A percentile compares a stretch with the other conserved stretches of the same genome.
phyloP scores from a whole-genome alignment of 192 early-diverging fungal species.

The Mortierella antarctica region DNA sequence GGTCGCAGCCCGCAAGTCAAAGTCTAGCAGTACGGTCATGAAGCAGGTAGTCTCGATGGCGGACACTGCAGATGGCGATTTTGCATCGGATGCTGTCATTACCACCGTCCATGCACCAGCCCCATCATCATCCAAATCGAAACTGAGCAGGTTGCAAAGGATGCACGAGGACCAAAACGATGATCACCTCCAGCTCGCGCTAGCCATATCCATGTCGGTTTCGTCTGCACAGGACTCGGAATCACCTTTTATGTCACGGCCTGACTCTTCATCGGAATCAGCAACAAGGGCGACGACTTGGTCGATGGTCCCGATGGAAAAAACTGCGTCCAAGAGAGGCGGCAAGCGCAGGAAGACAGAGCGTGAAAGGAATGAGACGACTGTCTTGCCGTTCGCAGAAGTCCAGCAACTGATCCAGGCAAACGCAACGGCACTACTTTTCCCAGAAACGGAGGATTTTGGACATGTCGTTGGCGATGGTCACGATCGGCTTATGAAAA shows the following conservation, averaged over 20 bases:
- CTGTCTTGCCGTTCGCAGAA: conserved; percentile 27
- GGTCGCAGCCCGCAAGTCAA: background rate
- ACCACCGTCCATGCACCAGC: conserved; percentile 21
- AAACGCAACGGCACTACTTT: conserved; percentile 35
- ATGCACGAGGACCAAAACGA: conserved; percentile 39
- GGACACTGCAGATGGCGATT: conserved; percentile 29
- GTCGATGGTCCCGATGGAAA: conserved; percentile 8
- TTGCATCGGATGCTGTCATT: conserved; percentile 42
- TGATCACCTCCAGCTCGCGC: conserved; percentile 34
- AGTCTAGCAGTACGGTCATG: background rate
- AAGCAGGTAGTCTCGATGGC: conserved; percentile 32
- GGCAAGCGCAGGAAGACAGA: conserved; percentile 21
- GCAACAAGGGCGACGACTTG: background rate
- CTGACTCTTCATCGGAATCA: conserved; percentile 1
- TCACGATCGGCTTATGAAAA: background rate
- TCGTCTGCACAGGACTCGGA: background rate
- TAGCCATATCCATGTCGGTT: conserved; percentile 44
- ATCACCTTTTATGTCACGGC: background rate
- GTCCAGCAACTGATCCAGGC: conserved; percentile 41
- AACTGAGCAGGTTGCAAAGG: conserved; percentile 7
- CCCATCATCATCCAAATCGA: background rate
- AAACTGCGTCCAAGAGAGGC: background rate
- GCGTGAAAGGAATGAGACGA: conserved; percentile 31
- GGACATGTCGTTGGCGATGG: background rate
- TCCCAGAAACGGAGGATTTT: conserved; percentile 15